Conservation (phyloP, 192 early-diverging fungal species). For the Ambispora gerdemannii region DNA sequence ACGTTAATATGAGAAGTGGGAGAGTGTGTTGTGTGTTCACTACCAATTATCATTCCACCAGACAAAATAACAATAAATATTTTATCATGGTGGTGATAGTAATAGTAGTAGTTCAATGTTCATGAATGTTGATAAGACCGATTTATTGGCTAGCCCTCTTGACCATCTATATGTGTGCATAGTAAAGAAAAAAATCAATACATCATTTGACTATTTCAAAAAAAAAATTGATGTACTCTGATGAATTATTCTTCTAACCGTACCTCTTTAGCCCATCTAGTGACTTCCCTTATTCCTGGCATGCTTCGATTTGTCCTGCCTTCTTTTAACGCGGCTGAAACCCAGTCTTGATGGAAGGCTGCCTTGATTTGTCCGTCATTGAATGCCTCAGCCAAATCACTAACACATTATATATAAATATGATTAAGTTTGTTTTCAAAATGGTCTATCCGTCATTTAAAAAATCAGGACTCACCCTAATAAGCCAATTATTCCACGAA, state of each 20-base stretch:
- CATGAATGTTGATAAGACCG: neutral
- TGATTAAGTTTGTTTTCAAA: neutral
- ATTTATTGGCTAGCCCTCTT: constrained; percentile 29
- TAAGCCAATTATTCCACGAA: constrained; percentile 79
- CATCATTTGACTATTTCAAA: constrained; percentile 1
- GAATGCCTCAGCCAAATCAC: constrained; percentile 91
- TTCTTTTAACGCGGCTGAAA: constrained; percentile 71
- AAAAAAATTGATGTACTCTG: neutral
- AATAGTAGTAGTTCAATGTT: neutral
- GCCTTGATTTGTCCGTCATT: constrained; percentile 67
- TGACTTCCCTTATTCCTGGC: constrained; percentile 57
- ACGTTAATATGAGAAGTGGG: neutral
- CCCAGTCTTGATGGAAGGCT: constrained; percentile 72
- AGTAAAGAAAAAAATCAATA: neutral
- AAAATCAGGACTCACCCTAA: constrained; percentile 57
- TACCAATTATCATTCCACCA: too few species aligned
- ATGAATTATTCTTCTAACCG: neutral
- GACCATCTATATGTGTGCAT: constrained; percentile 28
- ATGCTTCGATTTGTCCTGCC: constrained; percentile 59
- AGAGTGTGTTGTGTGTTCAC: neutral
- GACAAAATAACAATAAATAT: too few species aligned
- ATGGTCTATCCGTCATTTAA: neutral
- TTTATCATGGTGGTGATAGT: neutral
- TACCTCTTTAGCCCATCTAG: constrained; percentile 71
- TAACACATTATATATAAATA: constrained; percentile 40